These are phyloP conservation scores for Xylariaceae sp. DNA, from an alignment of 2,329 filamentous ascomycete genomes.

Conservation along the genomic window DNA sequence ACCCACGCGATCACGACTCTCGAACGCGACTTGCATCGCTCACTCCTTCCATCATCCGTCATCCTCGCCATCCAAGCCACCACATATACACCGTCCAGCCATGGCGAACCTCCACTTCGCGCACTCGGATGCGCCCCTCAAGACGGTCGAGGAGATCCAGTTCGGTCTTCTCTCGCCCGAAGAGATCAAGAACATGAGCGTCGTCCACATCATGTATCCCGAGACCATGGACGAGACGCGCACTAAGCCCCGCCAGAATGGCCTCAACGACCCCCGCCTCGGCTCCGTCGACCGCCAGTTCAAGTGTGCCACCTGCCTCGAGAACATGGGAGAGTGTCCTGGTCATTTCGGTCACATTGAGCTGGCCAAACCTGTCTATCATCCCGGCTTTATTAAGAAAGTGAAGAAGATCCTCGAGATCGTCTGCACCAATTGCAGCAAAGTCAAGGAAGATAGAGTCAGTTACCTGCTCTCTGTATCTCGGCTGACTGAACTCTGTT, in stretches of 20 bases:
- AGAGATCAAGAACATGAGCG: slow-evolving; percentile 99
- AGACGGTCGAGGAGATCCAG: slow-evolving; percentile 98
- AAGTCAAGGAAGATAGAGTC: slow-evolving; percentile 96
- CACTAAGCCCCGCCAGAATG: slow-evolving; percentile 82
- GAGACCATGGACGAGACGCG: slow-evolving; percentile 99
- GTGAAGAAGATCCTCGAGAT: slow-evolving; percentile 99
- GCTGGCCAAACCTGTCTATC: slow-evolving; percentile 91
- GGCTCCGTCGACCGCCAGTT: slow-evolving; percentile 95
- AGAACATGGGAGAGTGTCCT: slow-evolving; percentile 92
- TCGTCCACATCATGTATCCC: slow-evolving; percentile 93
- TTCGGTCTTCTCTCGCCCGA: slow-evolving; percentile 96
- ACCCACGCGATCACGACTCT: slow-evolving; percentile 16
- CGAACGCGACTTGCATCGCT: slow-evolving; percentile 19
- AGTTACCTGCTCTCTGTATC: slow-evolving; percentile 64
- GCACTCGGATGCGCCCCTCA: slow-evolving; percentile 91
- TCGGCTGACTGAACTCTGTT: slow-evolving; percentile 46
- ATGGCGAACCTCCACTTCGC: slow-evolving; percentile 93
- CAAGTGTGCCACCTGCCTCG: slow-evolving; percentile 93
- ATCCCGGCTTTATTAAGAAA: slow-evolving; percentile 94
- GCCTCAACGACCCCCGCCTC: slow-evolving; percentile 91
- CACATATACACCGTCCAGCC: slow-evolving; percentile 36
- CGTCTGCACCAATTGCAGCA: slow-evolving; percentile 98
- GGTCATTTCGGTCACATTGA: slow-evolving; percentile 99
- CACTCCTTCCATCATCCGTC: slow-evolving; percentile 11
- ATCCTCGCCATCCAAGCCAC: neutral